These are phyloP conservation scores for Fusarium irregulare DNA, from an alignment of 2,329 filamentous ascomycete genomes.

Conservation along the genomic window DNA sequence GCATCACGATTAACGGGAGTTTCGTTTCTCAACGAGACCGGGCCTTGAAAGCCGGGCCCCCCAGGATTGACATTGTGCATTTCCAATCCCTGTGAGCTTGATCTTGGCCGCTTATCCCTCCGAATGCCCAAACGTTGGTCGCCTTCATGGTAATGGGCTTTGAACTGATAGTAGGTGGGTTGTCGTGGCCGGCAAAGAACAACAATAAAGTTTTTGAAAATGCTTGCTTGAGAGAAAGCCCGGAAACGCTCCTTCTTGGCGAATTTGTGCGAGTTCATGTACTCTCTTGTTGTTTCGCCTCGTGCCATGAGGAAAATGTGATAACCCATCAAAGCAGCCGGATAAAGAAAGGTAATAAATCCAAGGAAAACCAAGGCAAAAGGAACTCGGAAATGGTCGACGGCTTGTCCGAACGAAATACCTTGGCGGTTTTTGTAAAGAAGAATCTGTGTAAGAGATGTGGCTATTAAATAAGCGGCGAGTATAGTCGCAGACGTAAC, in stretches of 20 bases:
- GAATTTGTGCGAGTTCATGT: slow-evolving; percentile 96
- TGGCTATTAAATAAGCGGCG: slow-evolving; percentile 78
- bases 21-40: slow-evolving; percentile 58
- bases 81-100: slow-evolving; percentile 76
- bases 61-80: slow-evolving; percentile 73
- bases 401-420: slow-evolving; percentile 75
- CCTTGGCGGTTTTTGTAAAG: slow-evolving; percentile 73
- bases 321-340: slow-evolving; percentile 84
- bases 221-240: slow-evolving; percentile 83
- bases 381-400: slow-evolving; percentile 78
- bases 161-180: slow-evolving; percentile 91
- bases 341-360: slow-evolving; percentile 80
- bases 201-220: slow-evolving; percentile 81
- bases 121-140: slow-evolving; percentile 82
- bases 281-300: slow-evolving; percentile 95
- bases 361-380: slow-evolving; percentile 92
- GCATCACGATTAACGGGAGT: slow-evolving; percentile 34
- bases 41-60: slow-evolving; percentile 65
- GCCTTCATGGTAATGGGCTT: slow-evolving; percentile 77
- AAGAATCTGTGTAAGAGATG: slow-evolving; percentile 83
- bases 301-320: slow-evolving; percentile 91
- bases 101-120: slow-evolving; percentile 55
- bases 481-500: slow-evolving; percentile 83
- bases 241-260: slow-evolving; percentile 89
- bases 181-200: slow-evolving; percentile 86